These are phyloP conservation scores for Ilyonectria mors-panacis DNA, from an alignment of 2,329 filamentous ascomycete genomes.

Conservation along the genomic window DNA sequence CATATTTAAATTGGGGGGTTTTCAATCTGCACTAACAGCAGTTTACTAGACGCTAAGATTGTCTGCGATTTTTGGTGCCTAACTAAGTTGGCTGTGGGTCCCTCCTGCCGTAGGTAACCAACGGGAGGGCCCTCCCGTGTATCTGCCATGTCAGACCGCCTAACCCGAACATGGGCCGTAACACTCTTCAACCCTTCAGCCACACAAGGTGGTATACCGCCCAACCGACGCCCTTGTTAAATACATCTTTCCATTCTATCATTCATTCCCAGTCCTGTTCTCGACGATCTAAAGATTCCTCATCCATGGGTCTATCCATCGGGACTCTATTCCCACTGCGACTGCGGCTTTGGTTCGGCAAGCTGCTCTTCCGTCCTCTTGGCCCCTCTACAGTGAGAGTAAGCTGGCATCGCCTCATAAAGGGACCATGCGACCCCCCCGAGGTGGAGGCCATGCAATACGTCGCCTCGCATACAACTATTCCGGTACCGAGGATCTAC, in stretches of 20 bases:
- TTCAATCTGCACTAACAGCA: too few relatives aligned
- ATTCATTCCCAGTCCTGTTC: neutral
- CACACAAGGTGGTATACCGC: too few relatives aligned
- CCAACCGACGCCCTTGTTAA: too few relatives aligned
- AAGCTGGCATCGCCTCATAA: slow-evolving; percentile 50
- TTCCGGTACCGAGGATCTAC: slow-evolving; percentile 49
- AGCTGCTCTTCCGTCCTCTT: slow-evolving; percentile 42
- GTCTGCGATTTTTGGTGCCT: too few relatives aligned
- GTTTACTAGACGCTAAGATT: too few relatives aligned
- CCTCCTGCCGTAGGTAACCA: too few relatives aligned
- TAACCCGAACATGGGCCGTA: too few relatives aligned
- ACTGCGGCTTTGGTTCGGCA: slow-evolving; percentile 48
- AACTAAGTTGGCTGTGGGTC: too few relatives aligned
- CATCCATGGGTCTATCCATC: slow-evolving; percentile 48
- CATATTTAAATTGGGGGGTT: too few relatives aligned
- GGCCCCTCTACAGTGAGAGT: slow-evolving; percentile 37
- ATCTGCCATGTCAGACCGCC: too few relatives aligned
- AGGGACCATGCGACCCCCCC: slow-evolving; percentile 48
- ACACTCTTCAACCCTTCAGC: too few relatives aligned
- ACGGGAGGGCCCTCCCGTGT: too few relatives aligned
- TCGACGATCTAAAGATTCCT: slow-evolving; percentile 8
- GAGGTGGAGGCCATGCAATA: slow-evolving; percentile 52
- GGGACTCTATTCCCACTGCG: slow-evolving; percentile 42
- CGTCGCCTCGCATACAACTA: slow-evolving; percentile 44
- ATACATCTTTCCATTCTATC: neutral